Base-by-base conservation (phyloP, 305 asterid species). In the Striga hermonthica region DNA sequence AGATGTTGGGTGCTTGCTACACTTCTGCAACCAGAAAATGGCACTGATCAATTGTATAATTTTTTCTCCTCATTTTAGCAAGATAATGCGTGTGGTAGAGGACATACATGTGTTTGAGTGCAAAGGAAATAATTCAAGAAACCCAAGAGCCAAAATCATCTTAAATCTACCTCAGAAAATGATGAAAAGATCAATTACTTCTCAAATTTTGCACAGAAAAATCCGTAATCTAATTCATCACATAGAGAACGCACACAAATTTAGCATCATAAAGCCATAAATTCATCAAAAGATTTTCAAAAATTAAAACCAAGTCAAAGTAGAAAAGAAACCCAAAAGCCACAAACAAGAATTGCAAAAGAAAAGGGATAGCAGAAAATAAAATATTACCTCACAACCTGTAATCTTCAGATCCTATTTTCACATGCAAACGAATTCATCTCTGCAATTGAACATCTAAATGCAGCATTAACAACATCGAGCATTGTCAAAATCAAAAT, bases 391-490 rank as follows among this genome's bases (percentile, higher is more conserved):
- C 92, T 75, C 70, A 63, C 41, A 28, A 61, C 40, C 78, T 48
- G 3, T n/a, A 76, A 78, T 64, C 78, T 65, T 68, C 74, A 86
- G 87, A 89, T 86, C 90, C 83, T 77, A 80, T 60, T 60, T 49
- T 80, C 67, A 67, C 90, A 82, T 80, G 85, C 85, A 16, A 31
- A 16, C 6, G 13, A 50, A 50, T 50, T 50, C 3, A 8, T 15
- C 57, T 13, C 57, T 14, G 14, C 35, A 16, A 13, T 10, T 15
- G 28, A 2, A 75, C 50, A 71, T 58, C 78, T 52, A 13, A 59
- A 72, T 22, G 71, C 58, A 54, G 80, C 91, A 86, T 83, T 83
- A 84, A 56, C n/a, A 48, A 70, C 69, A 79, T 71, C 84, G 74
- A 80, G 72, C 72, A 76, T 50, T 50, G 56, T 9, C 31, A 22